These are phyloP conservation scores for Hanseniaspora singularis DNA, from an alignment of 805 yeast species.

Conservation along the genomic window DNA sequence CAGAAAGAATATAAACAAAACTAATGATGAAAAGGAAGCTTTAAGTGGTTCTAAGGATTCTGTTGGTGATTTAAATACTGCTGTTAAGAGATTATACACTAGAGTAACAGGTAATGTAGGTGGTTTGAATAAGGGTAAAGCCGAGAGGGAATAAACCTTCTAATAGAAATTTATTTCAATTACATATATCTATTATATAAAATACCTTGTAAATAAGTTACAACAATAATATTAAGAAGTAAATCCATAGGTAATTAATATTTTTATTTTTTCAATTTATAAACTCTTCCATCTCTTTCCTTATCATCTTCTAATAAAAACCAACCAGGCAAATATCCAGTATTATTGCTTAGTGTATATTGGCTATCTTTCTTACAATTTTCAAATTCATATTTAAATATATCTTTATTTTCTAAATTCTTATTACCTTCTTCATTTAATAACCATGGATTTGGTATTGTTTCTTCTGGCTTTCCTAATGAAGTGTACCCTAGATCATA, in stretches of 20 bases:
- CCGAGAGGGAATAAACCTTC: constrained; percentile 2
- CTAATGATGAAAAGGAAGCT: constrained; percentile 23
- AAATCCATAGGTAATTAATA: too few species aligned
- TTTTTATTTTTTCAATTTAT: neutral
- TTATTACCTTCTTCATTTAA: constrained; percentile 17
- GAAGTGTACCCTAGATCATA: constrained; percentile 85
- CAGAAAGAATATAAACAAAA: neutral
- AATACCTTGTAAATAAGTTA: too few species aligned
- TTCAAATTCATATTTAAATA: constrained; percentile 16
- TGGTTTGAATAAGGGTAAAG: neutral
- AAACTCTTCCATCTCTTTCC: constrained; percentile 28
- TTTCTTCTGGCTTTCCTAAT: constrained; percentile 64
- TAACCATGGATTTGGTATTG: constrained; percentile 60
- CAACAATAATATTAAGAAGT: too few species aligned
- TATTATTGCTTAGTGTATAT: neutral
- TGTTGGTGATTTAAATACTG: constrained; percentile 1
- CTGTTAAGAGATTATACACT: neutral
- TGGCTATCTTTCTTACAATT: neutral
- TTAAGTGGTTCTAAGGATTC: neutral
- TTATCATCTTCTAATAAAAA: constrained; percentile 23
- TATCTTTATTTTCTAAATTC: constrained; percentile 15
- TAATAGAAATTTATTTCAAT: too few species aligned
- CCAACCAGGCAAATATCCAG: constrained; percentile 28
- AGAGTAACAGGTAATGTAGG: constrained; percentile 6
- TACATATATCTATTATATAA: too few species aligned